Conservation (phyloP, 805 yeast genomes). For the Helenozyma baotianmanensis region DNA sequence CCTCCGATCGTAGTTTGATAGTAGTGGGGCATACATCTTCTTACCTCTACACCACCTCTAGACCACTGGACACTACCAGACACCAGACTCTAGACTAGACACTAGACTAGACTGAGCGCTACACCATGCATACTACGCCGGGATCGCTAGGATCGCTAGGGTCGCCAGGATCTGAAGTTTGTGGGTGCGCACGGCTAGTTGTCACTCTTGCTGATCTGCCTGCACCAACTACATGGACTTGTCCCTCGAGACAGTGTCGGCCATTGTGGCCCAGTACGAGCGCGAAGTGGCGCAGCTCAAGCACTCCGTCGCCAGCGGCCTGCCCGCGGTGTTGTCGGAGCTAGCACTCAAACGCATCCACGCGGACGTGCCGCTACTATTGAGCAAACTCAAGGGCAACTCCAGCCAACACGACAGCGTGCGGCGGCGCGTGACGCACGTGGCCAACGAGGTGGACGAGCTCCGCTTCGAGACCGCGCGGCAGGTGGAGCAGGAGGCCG, state of each 20-base stretch:
- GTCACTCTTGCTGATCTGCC: too few relatives aligned
- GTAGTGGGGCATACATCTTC: conserved; percentile 19
- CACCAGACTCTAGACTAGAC: neutral
- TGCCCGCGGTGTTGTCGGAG: conserved; percentile 9
- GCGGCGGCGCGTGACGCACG: too few relatives aligned
- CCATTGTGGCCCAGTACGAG: conserved; percentile 7
- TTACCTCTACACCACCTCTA: neutral
- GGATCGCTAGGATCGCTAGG: too few relatives aligned
- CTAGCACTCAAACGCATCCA: conserved; percentile 11
- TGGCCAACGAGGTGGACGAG: conserved; percentile 10
- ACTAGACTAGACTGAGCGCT: neutral
- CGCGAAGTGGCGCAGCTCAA: conserved; percentile 4
- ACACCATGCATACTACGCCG: neutral
- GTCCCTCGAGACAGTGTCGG: neutral
- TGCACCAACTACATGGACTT: too few relatives aligned
- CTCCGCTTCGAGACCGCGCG: conserved; percentile 1
- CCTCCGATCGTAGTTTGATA: conserved; percentile 19
- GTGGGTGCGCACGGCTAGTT: too few relatives aligned
- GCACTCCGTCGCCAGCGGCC: neutral
- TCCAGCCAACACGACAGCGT: conserved; percentile 3
- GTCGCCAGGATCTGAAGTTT: too few relatives aligned
- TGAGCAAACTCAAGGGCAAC: conserved; percentile 8
- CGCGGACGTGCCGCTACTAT: conserved; percentile 14
- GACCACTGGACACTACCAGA: neutral
- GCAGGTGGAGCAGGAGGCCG: neutral